Percentiles rank a stretch among this genome's conserved stretches.
phyloP scores from a whole-genome alignment of 2,329 filamentous ascomycete genomes.

The Neopestalotiopsis sp. region DNA sequence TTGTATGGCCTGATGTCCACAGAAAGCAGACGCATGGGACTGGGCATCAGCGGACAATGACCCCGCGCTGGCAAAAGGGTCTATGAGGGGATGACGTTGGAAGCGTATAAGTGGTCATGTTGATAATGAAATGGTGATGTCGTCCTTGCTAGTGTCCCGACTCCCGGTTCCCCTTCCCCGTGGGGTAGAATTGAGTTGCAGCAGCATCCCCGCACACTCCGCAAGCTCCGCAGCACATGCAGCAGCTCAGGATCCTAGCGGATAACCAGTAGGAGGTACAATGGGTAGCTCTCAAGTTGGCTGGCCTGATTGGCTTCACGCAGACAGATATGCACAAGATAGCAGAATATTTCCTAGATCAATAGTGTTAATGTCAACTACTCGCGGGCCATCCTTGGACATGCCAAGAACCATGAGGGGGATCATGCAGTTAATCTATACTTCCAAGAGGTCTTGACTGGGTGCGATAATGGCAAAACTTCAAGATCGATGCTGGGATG shows the following conservation, averaged over 20 bases:
- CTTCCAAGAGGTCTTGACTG: no score
- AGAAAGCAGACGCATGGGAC: neutral
- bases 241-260: neutral
- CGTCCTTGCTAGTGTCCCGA: neutral
- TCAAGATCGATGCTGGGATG: neutral
- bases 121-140: neutral
- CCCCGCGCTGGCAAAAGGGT: neutral
- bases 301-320: no score
- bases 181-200: slow-evolving; percentile 3
- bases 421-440: no score
- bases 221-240: slow-evolving; percentile 5
- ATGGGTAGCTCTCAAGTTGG: no score
- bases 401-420: no score
- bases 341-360: no score
- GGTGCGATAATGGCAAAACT: no score
- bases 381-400: no score
- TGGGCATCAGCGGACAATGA: neutral
- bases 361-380: no score
- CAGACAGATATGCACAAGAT: no score
- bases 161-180: neutral
- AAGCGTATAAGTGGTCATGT: neutral
- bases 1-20: neutral
- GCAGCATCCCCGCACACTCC: neutral
- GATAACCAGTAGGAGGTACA: no score
- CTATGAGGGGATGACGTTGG: neutral